phyloP scores from a whole-genome alignment of 306 rosid genomes.

The Dryas alaskensis region DNA sequence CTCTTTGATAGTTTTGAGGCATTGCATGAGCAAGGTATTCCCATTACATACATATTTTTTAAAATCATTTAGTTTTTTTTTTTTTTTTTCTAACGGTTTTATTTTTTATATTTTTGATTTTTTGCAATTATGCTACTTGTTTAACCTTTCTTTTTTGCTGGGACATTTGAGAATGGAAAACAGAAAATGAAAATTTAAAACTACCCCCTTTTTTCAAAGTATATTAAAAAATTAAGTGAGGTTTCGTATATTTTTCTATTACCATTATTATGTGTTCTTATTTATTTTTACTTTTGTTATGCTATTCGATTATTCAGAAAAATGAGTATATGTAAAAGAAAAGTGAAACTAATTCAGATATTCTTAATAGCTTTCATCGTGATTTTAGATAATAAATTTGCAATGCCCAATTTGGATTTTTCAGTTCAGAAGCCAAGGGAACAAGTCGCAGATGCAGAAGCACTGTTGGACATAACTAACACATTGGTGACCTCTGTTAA shows the following conservation, averaged over 20 bases:
- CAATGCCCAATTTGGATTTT: neutral
- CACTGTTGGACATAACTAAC: constrained; percentile 57
- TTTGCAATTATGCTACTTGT: neutral
- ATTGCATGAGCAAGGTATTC: constrained; percentile 58
- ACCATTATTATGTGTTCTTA: too few species aligned
- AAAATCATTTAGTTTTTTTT: neutral
- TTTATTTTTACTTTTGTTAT: neutral
- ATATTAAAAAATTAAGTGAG: neutral
- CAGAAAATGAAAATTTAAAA: neutral
- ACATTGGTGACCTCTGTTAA: constrained; percentile 51
- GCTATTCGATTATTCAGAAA: neutral
- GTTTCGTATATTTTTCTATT: neutral
- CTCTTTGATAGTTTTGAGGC: constrained; percentile 51
- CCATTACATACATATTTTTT: neutral
- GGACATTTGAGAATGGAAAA: neutral
- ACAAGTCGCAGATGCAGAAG: constrained; percentile 86
- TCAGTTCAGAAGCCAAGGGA: constrained; percentile 81
- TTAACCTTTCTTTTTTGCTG: neutral
- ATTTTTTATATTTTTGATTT: neutral
- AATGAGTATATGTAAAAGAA: neutral
- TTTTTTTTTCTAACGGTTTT: neutral
- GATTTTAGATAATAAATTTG: neutral
- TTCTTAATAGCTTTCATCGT: too few species aligned
- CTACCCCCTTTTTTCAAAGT: neutral
- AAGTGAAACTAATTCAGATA: neutral